Percentiles rank a stretch among this genome's conserved stretches.
phyloP scores from a whole-genome alignment of 352 stramenopile species.

The Globisporangium irregulare region DNA sequence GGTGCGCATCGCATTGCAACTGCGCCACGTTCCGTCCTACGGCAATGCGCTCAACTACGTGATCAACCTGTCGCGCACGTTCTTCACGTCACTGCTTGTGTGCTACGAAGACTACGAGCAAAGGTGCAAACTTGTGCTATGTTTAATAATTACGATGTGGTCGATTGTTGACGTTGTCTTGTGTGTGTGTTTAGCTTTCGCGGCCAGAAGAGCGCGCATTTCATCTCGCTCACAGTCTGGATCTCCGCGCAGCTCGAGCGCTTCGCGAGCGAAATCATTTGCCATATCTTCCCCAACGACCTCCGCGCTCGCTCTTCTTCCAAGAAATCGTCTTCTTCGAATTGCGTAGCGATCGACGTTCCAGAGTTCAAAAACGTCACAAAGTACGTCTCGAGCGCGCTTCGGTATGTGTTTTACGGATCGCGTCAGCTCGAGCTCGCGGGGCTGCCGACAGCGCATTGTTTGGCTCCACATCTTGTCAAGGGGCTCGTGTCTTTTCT shows the following conservation, averaged over 20 bases:
- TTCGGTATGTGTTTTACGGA: slow-evolving; percentile 82
- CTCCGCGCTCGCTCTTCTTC: slow-evolving; percentile 8
- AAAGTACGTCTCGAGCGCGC: slow-evolving; percentile 68
- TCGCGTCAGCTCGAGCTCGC: slow-evolving; percentile 75
- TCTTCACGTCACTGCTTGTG: slow-evolving; percentile 84
- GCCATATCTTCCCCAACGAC: slow-evolving; percentile 72
- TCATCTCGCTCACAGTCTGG: slow-evolving; percentile 78
- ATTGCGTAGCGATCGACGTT: slow-evolving; percentile 53
- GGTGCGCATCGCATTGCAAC: slow-evolving; percentile 67
- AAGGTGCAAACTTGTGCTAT: slow-evolving; percentile 30
- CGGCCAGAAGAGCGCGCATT: slow-evolving; percentile 69
- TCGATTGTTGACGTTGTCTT: background rate
- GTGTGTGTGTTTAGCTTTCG: slow-evolving; percentile 39
- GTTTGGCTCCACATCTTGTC: slow-evolving; percentile 63
- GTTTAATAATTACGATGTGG: background rate
- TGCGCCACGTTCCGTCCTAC: slow-evolving; percentile 70
- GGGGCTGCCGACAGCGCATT: slow-evolving; percentile 69
- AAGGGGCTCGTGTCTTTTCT: slow-evolving; percentile 58
- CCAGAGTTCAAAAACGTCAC: slow-evolving; percentile 76
- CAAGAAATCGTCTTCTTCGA: slow-evolving; percentile 2
- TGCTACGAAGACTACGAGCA: slow-evolving; percentile 81
- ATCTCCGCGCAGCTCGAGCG: slow-evolving; percentile 76
- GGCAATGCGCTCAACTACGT: slow-evolving; percentile 79
- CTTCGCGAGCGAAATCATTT: slow-evolving; percentile 70
- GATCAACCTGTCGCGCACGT: slow-evolving; percentile 76